These are phyloP conservation scores for Rhodosporidiobolus odoratus DNA, from an alignment of 768 basidiomycete species.

Conservation along the genomic window DNA sequence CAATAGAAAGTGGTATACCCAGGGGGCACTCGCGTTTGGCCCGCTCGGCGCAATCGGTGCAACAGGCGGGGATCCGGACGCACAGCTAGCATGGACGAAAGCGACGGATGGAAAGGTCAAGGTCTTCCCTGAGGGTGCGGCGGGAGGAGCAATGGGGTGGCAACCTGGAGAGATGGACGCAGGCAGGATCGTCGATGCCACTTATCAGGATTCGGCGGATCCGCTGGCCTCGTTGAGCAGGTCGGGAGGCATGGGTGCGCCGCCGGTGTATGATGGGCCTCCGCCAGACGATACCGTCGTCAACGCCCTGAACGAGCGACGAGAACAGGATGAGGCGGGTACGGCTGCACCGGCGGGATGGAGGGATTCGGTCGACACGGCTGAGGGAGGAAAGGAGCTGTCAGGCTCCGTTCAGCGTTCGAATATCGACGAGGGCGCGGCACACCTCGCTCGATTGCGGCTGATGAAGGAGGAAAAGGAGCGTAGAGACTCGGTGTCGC, in stretches of 20 bases:
- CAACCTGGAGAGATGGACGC: constrained; percentile 28
- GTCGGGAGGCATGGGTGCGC: background rate
- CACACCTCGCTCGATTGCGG: constrained; percentile 27
- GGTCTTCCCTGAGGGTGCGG: constrained; percentile 7
- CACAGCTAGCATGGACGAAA: constrained; percentile 25
- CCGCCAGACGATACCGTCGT: constrained; percentile 14
- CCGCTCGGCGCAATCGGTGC: constrained; percentile 30
- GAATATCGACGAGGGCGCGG: constrained; percentile 27
- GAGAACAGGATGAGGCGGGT: background rate
- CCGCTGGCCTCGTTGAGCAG: background rate
- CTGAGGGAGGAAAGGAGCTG: background rate
- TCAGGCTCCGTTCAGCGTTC: background rate
- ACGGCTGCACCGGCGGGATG: background rate
- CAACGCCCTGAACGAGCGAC: constrained; percentile 14
- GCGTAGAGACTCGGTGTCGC: constrained; percentile 1
- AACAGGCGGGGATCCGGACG: constrained; percentile 10
- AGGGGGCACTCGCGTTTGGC: constrained; percentile 27
- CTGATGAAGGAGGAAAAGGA: constrained; percentile 29
- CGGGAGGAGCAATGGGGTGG: background rate
- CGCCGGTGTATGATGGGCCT: constrained; percentile 23
- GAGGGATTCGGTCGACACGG: constrained; percentile 11
- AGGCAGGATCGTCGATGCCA: constrained; percentile 22
- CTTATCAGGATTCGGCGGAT: constrained; percentile 6
- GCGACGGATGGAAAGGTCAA: constrained; percentile 35
- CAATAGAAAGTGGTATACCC: constrained; percentile 23